Percentiles rank a stretch among this genome's conserved stretches.
phyloP scores from a whole-genome alignment of 164 flowering plant genomes.

The Vitis cinerea region DNA sequence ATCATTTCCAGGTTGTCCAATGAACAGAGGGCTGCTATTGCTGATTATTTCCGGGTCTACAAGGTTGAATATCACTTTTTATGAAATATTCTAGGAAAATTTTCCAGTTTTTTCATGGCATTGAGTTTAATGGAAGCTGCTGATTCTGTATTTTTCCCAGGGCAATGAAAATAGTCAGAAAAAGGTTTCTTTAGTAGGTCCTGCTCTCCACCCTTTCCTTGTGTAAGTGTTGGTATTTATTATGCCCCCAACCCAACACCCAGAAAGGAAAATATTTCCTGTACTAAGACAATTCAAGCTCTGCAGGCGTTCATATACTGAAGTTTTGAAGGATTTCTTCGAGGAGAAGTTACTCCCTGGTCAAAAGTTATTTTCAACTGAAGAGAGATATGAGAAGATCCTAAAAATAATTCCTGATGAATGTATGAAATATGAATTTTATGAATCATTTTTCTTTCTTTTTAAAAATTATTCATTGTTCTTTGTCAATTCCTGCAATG shows the following conservation, averaged over 20 bases:
- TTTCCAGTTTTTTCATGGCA: not conserved
- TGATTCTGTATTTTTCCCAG: slow-evolving; percentile 35
- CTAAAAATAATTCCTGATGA: slow-evolving; percentile 91
- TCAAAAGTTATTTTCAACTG: slow-evolving; percentile 61
- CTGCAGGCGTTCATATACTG: slow-evolving; percentile 80
- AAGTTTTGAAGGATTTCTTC: slow-evolving; percentile 68
- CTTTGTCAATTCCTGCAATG: not conserved
- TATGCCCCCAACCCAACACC: not conserved
- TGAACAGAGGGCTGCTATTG: slow-evolving; percentile 86
- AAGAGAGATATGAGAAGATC: slow-evolving; percentile 80
- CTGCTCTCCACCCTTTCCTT: slow-evolving; percentile 83
- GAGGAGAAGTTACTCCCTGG: slow-evolving; percentile 58
- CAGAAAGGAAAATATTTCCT: not conserved
- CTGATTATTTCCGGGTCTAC: slow-evolving; percentile 85
- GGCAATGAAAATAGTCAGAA: slow-evolving; percentile 77
- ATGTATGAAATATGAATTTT: slow-evolving; percentile 38
- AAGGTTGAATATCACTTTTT: slow-evolving; percentile 48
- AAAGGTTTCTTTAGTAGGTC: slow-evolving; percentile 69
- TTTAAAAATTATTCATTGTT: not conserved
- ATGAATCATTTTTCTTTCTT: not conserved
- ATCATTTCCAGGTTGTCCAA: slow-evolving; percentile 58
- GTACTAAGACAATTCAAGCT: slow-evolving; percentile 6
- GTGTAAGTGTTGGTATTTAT: slow-evolving; percentile 51
- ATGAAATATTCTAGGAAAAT: not conserved
- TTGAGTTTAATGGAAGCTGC: slow-evolving; percentile 9